These are phyloP conservation scores for Colletotrichum sp. DNA, from an alignment of 2,329 filamentous ascomycete species.

Conservation along the genomic window DNA sequence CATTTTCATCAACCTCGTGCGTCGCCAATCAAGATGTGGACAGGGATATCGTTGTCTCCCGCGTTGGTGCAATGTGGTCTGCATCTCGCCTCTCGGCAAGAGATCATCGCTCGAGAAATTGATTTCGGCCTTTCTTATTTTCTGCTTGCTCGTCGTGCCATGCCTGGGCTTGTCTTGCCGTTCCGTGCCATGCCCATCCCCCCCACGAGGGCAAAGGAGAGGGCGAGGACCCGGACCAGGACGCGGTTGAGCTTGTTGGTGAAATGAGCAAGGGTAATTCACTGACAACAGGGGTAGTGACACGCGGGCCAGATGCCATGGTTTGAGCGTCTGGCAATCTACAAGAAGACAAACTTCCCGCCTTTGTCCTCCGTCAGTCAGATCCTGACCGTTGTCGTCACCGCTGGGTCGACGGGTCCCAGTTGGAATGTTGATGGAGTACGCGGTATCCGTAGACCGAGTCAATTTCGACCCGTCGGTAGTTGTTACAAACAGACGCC, in stretches of 20 bases:
- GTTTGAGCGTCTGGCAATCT: slow-evolving; percentile 1
- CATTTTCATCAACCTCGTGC: slow-evolving; percentile 14
- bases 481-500: slow-evolving; percentile 15
- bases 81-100: slow-evolving; percentile 1
- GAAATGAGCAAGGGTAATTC: too few species aligned
- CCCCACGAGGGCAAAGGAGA: not conserved
- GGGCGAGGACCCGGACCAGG: not conserved
- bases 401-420: not conserved
- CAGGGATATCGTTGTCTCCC: slow-evolving; percentile 5
- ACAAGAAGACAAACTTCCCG: not conserved
- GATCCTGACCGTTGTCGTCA: slow-evolving; percentile 6
- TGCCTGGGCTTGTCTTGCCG: not conserved
- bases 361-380: not conserved
- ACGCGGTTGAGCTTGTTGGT: too few species aligned
- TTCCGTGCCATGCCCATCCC: not conserved
- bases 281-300: not conserved
- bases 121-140: not conserved
- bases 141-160: not conserved
- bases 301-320: not conserved
- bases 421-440: not conserved
- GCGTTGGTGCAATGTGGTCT: not conserved
- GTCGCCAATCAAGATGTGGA: slow-evolving; percentile 1
- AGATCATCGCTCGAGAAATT: slow-evolving; percentile 12
- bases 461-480: slow-evolving; percentile 14
- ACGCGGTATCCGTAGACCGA: not conserved